Conservation (phyloP, 495 filamentous ascomycete species). For the Letharia lupina region DNA sequence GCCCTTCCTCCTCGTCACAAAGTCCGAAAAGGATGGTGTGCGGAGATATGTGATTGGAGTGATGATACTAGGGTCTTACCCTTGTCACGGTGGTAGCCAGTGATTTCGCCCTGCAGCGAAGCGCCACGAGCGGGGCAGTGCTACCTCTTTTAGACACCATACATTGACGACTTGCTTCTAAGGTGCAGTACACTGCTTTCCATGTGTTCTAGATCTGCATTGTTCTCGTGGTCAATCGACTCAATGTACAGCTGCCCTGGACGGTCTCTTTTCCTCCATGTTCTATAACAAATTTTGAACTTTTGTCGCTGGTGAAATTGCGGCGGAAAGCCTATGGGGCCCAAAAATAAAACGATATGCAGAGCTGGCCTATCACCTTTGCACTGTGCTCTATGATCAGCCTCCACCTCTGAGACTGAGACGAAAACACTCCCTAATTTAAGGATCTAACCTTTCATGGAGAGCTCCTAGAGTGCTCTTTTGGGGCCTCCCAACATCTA, state of each 20-base stretch:
- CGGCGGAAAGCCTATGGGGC: background rate
- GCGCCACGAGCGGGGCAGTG: slow-evolving; percentile 1
- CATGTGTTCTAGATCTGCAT: background rate
- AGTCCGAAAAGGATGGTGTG: background rate
- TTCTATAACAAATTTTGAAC: too few relatives aligned
- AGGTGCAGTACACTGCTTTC: background rate
- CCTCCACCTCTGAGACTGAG: too few relatives aligned
- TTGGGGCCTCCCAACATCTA: too few relatives aligned
- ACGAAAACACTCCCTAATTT: too few relatives aligned
- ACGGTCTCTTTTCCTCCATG: too few relatives aligned
- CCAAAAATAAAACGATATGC: background rate
- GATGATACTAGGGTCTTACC: background rate
- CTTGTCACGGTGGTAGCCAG: background rate
- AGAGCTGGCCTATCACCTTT: background rate
- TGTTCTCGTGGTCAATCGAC: too few relatives aligned
- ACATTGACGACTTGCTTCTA: background rate
- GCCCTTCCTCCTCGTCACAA: background rate
- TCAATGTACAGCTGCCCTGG: too few relatives aligned
- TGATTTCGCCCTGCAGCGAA: background rate
- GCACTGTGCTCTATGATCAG: background rate
- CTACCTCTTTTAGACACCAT: background rate
- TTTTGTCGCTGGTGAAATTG: background rate
- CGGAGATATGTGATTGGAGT: background rate
- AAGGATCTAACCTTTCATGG: too few relatives aligned
- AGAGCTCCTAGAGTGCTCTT: too few relatives aligned